Evolutionary conservation across 805 yeast species (phyloP), one percentile per base, ranked within the genome.

Genomic region (Pichia nanzhaoensis): DNA sequence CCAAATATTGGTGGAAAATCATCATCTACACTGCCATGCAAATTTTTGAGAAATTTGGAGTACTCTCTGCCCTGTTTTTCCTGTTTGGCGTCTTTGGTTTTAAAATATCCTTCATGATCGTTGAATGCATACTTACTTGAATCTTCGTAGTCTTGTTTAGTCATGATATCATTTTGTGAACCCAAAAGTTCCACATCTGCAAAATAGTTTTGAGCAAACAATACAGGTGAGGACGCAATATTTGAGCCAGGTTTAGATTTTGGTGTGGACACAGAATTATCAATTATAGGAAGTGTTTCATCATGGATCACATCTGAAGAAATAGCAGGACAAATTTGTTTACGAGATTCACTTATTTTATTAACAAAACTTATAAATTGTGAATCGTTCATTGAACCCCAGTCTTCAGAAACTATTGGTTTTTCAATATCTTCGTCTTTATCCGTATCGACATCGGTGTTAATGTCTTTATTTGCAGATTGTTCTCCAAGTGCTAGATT

Each of bases 31-130:
- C 46, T 22, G 54, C 44, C 14, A 60, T 22, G 59, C 17, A 77
- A 61, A 37, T 69, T 58, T 21, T 54, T 51, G 28, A 77, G 74
- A 77, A 82, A 79, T 30, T 67, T 60, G 1, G 71, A 58, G 47
- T 66, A 78, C 17, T 70, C 69, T 27, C 65, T 70, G 56, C 78
- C 85, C 24, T 74, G 69, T 40, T 66, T 65, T 54, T 78, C 86
- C 49, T 87, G 90, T 55, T 82, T 82, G 22, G 60, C 50, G 19
- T 67, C 70, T 56, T 87, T 87, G 53, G 78, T 70, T 9, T 66
- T 69, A 45, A 86, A 79, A 54, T 87, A 87, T 1, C 77, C 64
- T n/a, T 59, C 75, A 55, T 77, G 82, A 49, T 80, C 88, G 3
- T 88, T 88, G 63, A 83, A 84, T 13, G 63, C 66, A 39, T 71